Conservation (phyloP, 2,329 filamentous ascomycete species). For the Colletotrichum sp. region DNA sequence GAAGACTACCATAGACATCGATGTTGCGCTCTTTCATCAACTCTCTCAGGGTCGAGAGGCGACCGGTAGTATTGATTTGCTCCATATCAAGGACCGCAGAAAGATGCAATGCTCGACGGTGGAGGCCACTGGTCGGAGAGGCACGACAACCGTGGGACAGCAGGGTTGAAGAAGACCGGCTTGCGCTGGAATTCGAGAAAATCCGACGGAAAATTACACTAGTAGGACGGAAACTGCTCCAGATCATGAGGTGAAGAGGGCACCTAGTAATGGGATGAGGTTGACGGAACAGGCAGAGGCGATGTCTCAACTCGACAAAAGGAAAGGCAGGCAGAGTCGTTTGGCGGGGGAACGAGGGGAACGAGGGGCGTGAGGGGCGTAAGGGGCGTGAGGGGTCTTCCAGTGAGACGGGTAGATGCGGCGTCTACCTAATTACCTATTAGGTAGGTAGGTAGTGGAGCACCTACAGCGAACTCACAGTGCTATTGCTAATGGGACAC, state of each 20-base stretch:
- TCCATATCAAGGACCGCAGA: conserved; percentile 62
- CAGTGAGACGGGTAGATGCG: neutral
- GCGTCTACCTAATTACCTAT: neutral
- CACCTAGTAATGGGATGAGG: neutral
- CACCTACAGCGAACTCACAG: neutral
- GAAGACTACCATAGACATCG: conserved; percentile 80
- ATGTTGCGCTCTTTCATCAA: conserved; percentile 88
- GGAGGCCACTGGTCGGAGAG: neutral
- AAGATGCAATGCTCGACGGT: neutral
- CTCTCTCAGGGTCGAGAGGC: conserved; percentile 77
- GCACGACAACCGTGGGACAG: neutral
- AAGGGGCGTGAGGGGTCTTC: neutral
- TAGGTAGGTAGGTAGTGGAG: neutral
- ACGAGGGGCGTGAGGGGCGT: neutral
- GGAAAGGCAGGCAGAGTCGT: neutral
- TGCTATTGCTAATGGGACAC: neutral
- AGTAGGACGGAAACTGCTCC: neutral
- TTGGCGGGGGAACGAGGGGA: neutral
- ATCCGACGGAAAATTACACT: neutral
- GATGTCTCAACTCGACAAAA: neutral
- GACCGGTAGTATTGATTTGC: conserved; percentile 77
- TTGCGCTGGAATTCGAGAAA: neutral
- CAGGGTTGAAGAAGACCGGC: neutral
- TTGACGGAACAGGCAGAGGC: neutral
- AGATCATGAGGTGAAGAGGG: neutral